Evolutionary conservation across 139 green algal genomes (phyloP).

Genomic region (Chlamydomonas sp.): DNA sequence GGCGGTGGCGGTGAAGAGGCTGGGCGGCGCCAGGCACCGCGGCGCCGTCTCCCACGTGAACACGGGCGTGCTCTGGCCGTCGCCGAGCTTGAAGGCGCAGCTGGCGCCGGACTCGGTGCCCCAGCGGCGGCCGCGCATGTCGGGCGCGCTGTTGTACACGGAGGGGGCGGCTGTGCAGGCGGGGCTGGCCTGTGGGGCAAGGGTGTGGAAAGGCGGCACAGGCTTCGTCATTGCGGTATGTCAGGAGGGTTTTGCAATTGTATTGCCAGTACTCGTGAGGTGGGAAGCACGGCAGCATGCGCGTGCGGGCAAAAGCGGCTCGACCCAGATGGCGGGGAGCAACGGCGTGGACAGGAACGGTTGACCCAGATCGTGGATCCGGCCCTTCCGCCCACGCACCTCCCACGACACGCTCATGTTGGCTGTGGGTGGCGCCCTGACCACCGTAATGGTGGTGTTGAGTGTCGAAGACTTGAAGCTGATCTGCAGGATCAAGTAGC

Average conservation of each 20-base stretch:
- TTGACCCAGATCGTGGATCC: background rate
- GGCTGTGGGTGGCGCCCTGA: background rate
- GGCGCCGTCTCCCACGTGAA: slow-evolving; percentile 40
- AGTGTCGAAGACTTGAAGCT: background rate
- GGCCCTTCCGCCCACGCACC: background rate
- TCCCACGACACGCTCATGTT: background rate
- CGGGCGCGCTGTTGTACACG: slow-evolving; percentile 14
- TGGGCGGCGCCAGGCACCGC: slow-evolving; percentile 20
- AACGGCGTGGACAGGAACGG: too few species aligned
- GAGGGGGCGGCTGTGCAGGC: slow-evolving; percentile 4
- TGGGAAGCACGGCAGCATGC: too few species aligned
- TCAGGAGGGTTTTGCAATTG: background rate
- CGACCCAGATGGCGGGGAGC: too few species aligned
- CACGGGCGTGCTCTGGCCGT: background rate
- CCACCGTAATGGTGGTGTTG: background rate
- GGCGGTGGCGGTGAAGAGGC: background rate
- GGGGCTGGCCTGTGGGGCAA: slow-evolving; percentile 2
- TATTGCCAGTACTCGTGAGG: background rate
- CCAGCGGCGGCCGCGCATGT: slow-evolving; percentile 3
- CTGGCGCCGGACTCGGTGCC: background rate
- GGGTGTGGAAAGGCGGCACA: background rate
- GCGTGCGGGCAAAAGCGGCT: too few species aligned
- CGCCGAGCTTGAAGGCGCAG: slow-evolving; percentile 23
- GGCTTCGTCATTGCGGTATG: background rate
- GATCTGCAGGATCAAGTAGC: background rate